These are phyloP conservation scores for Kitagawia praeruptora DNA, from an alignment of 129 eudicot species.

Conservation along the genomic window DNA sequence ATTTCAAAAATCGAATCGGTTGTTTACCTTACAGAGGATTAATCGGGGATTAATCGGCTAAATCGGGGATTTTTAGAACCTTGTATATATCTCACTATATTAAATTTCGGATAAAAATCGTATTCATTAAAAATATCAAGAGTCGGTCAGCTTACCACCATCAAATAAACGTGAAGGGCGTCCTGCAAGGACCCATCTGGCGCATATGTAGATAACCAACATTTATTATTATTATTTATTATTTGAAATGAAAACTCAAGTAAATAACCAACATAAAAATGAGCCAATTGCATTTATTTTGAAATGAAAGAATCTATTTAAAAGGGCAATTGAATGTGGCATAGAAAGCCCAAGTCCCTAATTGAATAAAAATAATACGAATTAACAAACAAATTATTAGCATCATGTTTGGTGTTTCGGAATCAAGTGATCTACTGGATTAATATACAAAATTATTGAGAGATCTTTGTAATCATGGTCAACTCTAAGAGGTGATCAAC, in stretches of 20 bases:
- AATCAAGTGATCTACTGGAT: neutral
- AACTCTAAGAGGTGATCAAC: slow-evolving; percentile 3
- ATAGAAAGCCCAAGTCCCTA: neutral
- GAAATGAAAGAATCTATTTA: neutral
- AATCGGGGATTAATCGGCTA: too few relatives aligned
- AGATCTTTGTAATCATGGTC: neutral
- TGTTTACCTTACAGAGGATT: too few relatives aligned
- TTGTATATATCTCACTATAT: too few relatives aligned
- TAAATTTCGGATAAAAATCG: too few relatives aligned
- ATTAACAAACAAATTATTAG: neutral
- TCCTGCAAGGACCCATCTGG: neutral
- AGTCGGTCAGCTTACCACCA: neutral
- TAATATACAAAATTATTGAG: neutral
- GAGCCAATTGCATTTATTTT: neutral
- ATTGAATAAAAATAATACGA: neutral
- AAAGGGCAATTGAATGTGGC: neutral
- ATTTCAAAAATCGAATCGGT: too few relatives aligned
- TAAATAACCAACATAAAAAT: neutral
- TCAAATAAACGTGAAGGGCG: neutral
- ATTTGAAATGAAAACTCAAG: too few relatives aligned
- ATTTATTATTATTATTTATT: too few relatives aligned
- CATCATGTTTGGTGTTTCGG: neutral
- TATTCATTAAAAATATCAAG: too few relatives aligned
- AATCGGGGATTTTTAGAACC: too few relatives aligned
- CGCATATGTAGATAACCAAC: neutral